Base-by-base conservation (phyloP, 2,329 filamentous ascomycete genomes). In the Nigrospora sphaerica region DNA sequence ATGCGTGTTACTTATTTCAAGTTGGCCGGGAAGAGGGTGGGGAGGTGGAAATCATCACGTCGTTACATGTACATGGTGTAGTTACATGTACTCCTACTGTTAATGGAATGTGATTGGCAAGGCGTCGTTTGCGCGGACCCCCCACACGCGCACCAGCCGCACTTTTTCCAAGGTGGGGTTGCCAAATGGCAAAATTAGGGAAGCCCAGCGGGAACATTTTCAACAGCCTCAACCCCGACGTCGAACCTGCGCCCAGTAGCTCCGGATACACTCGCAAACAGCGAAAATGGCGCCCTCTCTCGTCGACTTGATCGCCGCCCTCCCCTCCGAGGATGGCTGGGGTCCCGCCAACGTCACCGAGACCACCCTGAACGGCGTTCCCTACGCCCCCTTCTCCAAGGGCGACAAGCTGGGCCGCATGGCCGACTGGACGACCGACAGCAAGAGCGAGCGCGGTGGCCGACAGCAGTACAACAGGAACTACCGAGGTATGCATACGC, bases 341-440 rank as follows among this genome's bases (percentile, higher is more conserved):
- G 93, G 93, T 50, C 92, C 92, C 45, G 69, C 86, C 51, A 81
- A 86, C 57, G 86, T 90, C 50, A 81, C 74, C 59, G 88, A 95
- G 67, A 95, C 88, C 54, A 95, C 88, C 52, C 80, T 97, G 61
- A 85, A 95, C 65, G 93, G 93, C 65, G 89, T 97, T 42, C 93
- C 93, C 35, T 98, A 96, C 69, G 93, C 93, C 59, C 93, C 93
- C 51, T 98, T 93, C 77, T 96, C 91, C 57, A 98, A 98, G 73
- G 90, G 89, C 66, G 93, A 98, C 76, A 97, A 96, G 79, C 78
- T 98, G 50, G 93, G 93, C 63, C 91, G 93, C 67, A 97, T 98
- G 91, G 93, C 93, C 51, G 93, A 98, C 76, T 98, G 93, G 93
- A 95, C 91, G 16, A 64, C 83, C 41, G 93, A 96, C 64, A 83